Evolutionary conservation across 345 rosid genomes (phyloP), one percentile per base, ranked within the genome.

Genomic region (Sisymbrium irio): DNA sequence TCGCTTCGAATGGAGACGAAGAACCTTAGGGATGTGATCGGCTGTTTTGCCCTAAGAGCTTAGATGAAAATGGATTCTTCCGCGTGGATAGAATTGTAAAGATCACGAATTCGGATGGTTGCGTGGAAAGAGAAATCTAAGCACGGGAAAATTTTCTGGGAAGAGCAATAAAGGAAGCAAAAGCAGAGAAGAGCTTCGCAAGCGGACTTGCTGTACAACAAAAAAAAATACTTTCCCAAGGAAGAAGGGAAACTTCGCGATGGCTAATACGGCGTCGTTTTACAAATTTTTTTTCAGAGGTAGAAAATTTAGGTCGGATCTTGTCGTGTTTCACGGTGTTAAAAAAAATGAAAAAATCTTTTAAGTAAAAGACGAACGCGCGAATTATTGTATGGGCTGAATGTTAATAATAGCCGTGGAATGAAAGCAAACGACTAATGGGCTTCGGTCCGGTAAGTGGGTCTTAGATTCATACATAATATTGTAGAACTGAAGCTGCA

Each of bases 11-110:
- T 55, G 15, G 54, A 69, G 68, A n/a, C 19, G 6, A 62, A 63
- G 32, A 71, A n/a, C 17, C 61, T 30, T 57, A 67, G 67, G 41
- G 46, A 32, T 63, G 42, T 74, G 69, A 69, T 62, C 74, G 74
- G 56, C 4, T 45, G 36, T 62, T 62, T 71, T 7, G 20, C 56
- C 76, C 72, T 56, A 64, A 27, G 70, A 59, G 66, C 72, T 22
- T 32, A 39, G 47, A 56, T 18, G 32, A 49, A 27, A 49, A 56
- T 30, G 3, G 64, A 36, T 54, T n/a, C 25, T 44, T 63, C 30
- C 10, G 9, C 20, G 33, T n/a, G 6, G 41, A 27, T 27, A 27
- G 3, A 27, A n/a, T n/a, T 27, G 32, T 9, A 19, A 55, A 2
- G 65, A 73, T 65, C 14, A 70, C 37, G 54, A 10, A 27, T n/a